Percentiles rank a stretch among this genome's conserved stretches.
phyloP scores from a whole-genome alignment of 345 rosid genomes.

The Nasturtium officinale region DNA sequence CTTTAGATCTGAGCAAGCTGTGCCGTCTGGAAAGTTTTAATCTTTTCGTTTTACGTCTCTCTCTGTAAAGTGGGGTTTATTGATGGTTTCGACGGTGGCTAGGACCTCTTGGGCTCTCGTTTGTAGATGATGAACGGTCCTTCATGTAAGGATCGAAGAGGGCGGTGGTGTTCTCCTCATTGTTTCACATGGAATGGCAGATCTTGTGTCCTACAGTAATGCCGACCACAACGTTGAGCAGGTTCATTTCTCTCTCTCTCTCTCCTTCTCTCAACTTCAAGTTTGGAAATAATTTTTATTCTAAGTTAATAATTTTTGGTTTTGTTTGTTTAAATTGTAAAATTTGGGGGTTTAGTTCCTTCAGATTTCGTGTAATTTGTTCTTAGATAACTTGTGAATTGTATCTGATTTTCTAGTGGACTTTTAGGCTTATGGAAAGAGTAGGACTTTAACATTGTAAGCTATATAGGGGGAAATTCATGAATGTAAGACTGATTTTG shows the following conservation, averaged over 20 bases:
- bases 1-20: constrained; percentile 40
- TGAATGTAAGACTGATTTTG: not conserved
- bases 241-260: constrained; percentile 47
- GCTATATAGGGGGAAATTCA: not conserved
- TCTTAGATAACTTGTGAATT: not conserved
- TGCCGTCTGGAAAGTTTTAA: constrained; percentile 14
- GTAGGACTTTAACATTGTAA: constrained; percentile 25
- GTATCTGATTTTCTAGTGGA: constrained; percentile 20
- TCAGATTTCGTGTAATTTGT: not conserved
- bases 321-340: constrained; percentile 8
- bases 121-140: constrained; percentile 80
- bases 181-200: constrained; percentile 99
- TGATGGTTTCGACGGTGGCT: constrained; percentile 50
- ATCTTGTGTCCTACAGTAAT: constrained; percentile 89
- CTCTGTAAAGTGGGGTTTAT: constrained; percentile 21
- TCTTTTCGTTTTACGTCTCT: constrained; percentile 12
- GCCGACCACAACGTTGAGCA: constrained; percentile 83
- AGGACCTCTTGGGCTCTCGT: constrained; percentile 38
- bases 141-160: constrained; percentile 79
- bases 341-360: not conserved
- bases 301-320: not conserved
- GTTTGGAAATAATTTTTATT: not conserved
- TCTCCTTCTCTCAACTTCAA: not conserved
- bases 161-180: constrained; percentile 70
- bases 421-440: not conserved